Base-by-base conservation (phyloP, 192 early-diverging fungal genomes). In the Mortierella hygrophila region DNA sequence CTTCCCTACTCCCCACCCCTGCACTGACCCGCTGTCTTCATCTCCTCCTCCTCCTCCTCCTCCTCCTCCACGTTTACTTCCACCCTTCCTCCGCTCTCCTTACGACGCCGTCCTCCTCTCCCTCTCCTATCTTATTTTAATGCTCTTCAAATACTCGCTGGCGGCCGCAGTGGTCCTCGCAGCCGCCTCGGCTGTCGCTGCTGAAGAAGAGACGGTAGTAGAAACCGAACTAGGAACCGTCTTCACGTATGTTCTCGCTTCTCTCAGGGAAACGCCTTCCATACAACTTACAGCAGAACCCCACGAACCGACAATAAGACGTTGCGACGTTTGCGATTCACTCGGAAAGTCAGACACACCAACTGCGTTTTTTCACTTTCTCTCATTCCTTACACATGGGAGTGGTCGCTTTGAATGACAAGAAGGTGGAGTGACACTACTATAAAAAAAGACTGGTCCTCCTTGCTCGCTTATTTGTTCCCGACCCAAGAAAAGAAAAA, bases 211-310 rank as follows among this genome's bases (percentile, higher is more conserved):
- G 49, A 52, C 49, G 15, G 49, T 52, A 52, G 49, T 52, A 20
- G 49, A 20, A 52, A 32, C 60, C 29, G 26, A 15, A 2, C 11
- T 15, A 11, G 60, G 76, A 40, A 44, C 37, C 21, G 72, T 78
- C 23, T 47, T 78, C 20, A 78, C 77, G 82, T 83, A 83, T 46
- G 82, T 78, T 78, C n/a, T 11, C 13, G n/a, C 1, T 29, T 26
- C 9, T 57, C 3, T 40, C 38, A 40, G 3, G 38, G 38, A 40
- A 40, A 40, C 47, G 7, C 47, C 47, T 49, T 55, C 6, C 38
- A 40, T 40, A 40, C 3, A 40, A 40, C 20, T 55, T 55, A 6
- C 54, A 55, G 47, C 18, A 1, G 18, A 20, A 16, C n/a, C 57
- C 44, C 44, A 46, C 44, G 11, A 46, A 3, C 44, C 44, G 49